Conservation (phyloP, 1,139 yeast species). For the Hansenula sp. region DNA sequence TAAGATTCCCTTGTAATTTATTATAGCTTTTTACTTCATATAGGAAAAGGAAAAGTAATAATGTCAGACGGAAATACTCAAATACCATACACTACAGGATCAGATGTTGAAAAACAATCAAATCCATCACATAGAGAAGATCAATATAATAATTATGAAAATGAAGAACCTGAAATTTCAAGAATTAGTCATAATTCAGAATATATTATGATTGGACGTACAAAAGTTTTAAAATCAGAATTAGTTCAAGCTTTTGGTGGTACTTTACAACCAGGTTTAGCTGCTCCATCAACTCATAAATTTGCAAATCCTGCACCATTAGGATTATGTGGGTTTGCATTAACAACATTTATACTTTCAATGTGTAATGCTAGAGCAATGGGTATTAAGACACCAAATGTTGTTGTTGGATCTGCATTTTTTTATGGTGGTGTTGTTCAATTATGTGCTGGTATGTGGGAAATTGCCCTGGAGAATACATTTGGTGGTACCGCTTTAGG, state of each 20-base stretch:
- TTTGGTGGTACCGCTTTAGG: conserved; percentile 71
- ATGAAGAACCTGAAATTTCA: conserved; percentile 11
- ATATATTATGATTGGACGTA: conserved; percentile 67
- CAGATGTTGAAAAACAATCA: no score
- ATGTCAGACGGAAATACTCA: no score
- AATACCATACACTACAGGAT: no score
- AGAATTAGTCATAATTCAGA: conserved; percentile 39
- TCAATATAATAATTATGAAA: conserved; percentile 2
- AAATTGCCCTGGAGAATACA: conserved; percentile 59
- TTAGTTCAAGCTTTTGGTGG: conserved; percentile 57
- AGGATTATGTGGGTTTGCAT: conserved; percentile 63
- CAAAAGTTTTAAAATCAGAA: conserved; percentile 57
- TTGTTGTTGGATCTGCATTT: conserved; percentile 70
- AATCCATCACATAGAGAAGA: conserved; percentile 24
- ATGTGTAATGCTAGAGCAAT: conserved; percentile 46
- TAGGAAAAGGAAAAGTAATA: no score
- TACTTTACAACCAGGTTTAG: conserved; percentile 52
- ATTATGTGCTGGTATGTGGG: conserved; percentile 59
- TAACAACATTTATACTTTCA: conserved; percentile 62
- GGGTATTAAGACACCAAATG: conserved; percentile 43
- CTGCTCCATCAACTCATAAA: conserved; percentile 37
- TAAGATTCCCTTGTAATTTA: no score
- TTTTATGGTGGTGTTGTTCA: conserved; percentile 88
- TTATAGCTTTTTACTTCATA: no score
- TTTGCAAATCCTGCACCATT: conserved; percentile 68